Evolutionary conservation across 1,139 yeast genomes (phyloP), one percentile per base, ranked within the genome.

Genomic region (Protomyces pachydermus): DNA sequence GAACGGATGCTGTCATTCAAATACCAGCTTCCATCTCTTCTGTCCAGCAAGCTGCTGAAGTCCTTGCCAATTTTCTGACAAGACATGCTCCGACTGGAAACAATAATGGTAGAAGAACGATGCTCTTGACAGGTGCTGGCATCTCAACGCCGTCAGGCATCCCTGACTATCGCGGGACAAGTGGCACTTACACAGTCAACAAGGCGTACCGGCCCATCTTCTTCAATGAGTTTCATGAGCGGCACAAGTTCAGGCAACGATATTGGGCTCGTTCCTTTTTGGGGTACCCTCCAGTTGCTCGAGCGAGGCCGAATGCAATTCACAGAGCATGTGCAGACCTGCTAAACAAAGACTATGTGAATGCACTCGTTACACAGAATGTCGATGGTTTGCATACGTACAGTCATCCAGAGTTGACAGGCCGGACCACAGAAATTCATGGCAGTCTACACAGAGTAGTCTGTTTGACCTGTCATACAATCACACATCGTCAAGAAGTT

Each of bases 141-240:
- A 84, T 88, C 38, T 88, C 96, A 34, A 93, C 91, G 65, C 88
- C 88, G 54, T 90, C 95, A 0, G 97, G 97, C 1, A 89, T 90
- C 52, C 96, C 96, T 1, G 97, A 90, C 73, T 90, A 90, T 72
- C 78, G 97, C 10, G 72, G 72, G 10, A 71, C 72, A 8, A 48
- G 68, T 10, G 72, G 72, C 10, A 69, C 69, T 12, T 70, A 70
- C 52, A 69, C 71, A 10, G 58, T 67, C 18, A 70, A 70, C 54
- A 62, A 65, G 54, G 62, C 67, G n/a, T 70, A 68, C 37, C 63
- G 72, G 18, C 72, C 72, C 1, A 68, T 70, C 46, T 70, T 70
- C 62, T 70, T 69, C 61, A 67, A 70, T n/a, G 72, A 70, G 55
- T 70, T 70, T 55, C 60, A 65, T 25, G 65, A 56, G 34, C 60